Evolutionary conservation across 805 yeast genomes (phyloP), one percentile per base, ranked within the genome.

Genomic region (Saturnispora diversa): DNA sequence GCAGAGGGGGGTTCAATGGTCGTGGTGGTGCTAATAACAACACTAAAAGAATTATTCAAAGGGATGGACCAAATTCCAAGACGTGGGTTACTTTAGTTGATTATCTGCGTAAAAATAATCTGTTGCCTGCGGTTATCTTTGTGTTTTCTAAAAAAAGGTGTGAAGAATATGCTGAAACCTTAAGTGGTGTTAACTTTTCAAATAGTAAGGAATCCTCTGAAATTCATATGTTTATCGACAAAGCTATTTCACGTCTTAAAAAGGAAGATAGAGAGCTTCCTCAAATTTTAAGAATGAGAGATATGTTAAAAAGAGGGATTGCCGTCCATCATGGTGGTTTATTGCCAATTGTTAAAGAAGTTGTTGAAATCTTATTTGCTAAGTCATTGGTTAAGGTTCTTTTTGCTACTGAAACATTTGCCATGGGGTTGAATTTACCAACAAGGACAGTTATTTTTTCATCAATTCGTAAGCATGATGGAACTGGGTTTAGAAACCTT

Each of bases 271-370:
- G 97, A 47, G 90, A 83, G 42, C 66, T 92, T 36, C 97, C 98
- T 1, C 98, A 92, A 62, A 90, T 92, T 44, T 48, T 84, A 45
- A 77, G 83, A 48, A 71, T 90, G 44, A 71, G 94, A 50, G 94
- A 86, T 23, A 68, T 90, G 70, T 62, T 92, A 31, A 73, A 85
- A 32, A 70, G 97, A 54, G 98, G 98, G 42, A 83, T 92, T 48
- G 99, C 98, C 55, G 92, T 92, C 54, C 99, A 92, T 67, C 99
- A 92, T 63, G 86, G 97, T 40, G 99, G 99, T 24, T 68, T 92
- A 35, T 68, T 92, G 48, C 98, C 97, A 0, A 68, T 92, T 44
- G 68, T 92, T 50, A 80, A 81, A 57, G 80, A 97, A 64, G 98
- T 97, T 55, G 90, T 94, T 48, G 98, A 92, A 61, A 88, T 92